Conservation (phyloP, 2,329 filamentous ascomycete species). For the Bertia moriformis region DNA sequence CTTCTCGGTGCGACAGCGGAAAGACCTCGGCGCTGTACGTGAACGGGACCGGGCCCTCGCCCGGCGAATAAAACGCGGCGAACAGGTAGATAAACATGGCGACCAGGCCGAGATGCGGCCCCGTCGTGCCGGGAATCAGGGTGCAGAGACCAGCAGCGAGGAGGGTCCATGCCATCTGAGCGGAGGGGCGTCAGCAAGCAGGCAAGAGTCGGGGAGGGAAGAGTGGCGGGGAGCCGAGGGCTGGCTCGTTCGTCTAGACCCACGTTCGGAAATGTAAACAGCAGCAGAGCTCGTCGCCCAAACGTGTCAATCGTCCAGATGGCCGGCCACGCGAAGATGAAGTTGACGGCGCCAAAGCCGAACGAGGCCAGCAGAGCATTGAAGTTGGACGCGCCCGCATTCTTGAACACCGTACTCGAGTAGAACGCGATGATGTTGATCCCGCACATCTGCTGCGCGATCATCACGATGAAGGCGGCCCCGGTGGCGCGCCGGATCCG, state of each 20-base stretch:
- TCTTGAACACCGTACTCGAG: conserved; percentile 44
- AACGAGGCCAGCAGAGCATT: conserved; percentile 47
- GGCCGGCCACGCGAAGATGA: conserved; percentile 49
- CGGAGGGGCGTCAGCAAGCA: conserved; percentile 23
- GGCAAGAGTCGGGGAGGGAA: conserved; percentile 15
- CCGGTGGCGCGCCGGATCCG: conserved; percentile 58
- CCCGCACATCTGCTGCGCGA: conserved; percentile 59
- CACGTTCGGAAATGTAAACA: conserved; percentile 50
- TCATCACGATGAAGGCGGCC: conserved; percentile 69
- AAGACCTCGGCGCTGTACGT: conserved; percentile 58
- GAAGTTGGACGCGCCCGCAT: conserved; percentile 38
- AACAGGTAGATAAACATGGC: conserved; percentile 47
- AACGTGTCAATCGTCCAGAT: conserved; percentile 55
- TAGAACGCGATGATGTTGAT: conserved; percentile 69
- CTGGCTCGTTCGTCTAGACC: conserved; percentile 34
- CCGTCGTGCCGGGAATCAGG: conserved; percentile 21
- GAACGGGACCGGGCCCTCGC: conserved; percentile 54
- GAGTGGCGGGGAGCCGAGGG: conserved; percentile 31
- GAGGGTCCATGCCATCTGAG: conserved; percentile 54
- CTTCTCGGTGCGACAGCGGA: conserved; percentile 50
- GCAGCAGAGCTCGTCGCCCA: conserved; percentile 43
- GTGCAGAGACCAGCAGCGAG: conserved; percentile 47
- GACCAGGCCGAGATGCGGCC: conserved; percentile 32
- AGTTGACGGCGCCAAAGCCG: conserved; percentile 52
- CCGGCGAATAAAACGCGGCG: conserved; percentile 46